These are phyloP conservation scores for Gliomastix tumulicola DNA, from an alignment of 2,329 filamentous ascomycete genomes.

Conservation along the genomic window DNA sequence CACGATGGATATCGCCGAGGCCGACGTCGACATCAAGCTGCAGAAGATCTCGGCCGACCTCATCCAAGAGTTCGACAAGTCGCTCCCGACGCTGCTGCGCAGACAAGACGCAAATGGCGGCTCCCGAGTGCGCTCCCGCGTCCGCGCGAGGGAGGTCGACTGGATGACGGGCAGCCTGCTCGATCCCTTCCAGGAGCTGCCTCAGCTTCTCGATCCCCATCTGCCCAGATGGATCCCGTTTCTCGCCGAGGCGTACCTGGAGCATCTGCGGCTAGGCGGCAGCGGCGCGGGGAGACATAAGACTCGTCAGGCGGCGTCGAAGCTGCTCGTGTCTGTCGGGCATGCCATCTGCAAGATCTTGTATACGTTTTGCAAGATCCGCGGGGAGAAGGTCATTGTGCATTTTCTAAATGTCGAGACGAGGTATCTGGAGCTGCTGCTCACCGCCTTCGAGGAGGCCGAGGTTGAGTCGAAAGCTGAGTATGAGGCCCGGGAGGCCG, in stretches of 20 bases:
- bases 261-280: conserved; percentile 42
- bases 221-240: conserved; percentile 68
- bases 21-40: conserved; percentile 55
- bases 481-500: conserved; percentile 7
- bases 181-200: conserved; percentile 90
- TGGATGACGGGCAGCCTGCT: conserved; percentile 50
- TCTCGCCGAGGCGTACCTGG: conserved; percentile 70
- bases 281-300: not conserved
- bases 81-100: conserved; percentile 43
- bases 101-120: conserved; percentile 39
- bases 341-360: conserved; percentile 71
- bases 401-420: conserved; percentile 89
- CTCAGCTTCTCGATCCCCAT: conserved; percentile 83
- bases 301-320: conserved; percentile 10
- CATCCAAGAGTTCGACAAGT: conserved; percentile 49
- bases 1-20: conserved; percentile 53
- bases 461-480: conserved; percentile 20
- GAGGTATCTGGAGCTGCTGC: conserved; percentile 72
- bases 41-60: conserved; percentile 54
- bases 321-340: conserved; percentile 49
- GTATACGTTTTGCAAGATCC: conserved; percentile 90
- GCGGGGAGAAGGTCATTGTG: conserved; percentile 87
- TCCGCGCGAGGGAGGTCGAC: conserved; percentile 40
- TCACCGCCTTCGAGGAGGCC: conserved; percentile 64
- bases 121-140: conserved; percentile 35